Percentiles rank a stretch among this genome's conserved stretches.
These are phyloP conservation scores for Dovyalis caffra DNA, from an alignment of 345 rosid species.

Conservation along the genomic window DNA sequence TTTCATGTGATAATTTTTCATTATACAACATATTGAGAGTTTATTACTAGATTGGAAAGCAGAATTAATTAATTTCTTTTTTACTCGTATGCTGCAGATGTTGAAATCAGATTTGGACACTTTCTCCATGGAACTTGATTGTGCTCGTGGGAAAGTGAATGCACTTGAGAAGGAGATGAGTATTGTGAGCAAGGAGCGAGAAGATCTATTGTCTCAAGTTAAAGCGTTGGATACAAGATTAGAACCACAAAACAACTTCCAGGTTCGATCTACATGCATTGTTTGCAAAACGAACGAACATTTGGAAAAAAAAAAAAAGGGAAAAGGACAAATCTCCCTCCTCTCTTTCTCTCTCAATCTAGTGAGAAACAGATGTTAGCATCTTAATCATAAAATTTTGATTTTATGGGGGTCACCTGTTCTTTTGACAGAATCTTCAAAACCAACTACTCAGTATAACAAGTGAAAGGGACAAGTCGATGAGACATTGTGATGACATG, in stretches of 20 bases:
- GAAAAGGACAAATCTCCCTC: no score
- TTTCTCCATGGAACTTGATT: slow-evolving; percentile 42
- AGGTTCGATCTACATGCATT: slow-evolving; percentile 35
- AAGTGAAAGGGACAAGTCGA: slow-evolving; percentile 38
- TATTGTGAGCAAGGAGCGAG: slow-evolving; percentile 44
- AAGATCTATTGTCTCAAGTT: slow-evolving; percentile 33
- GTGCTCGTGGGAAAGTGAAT: slow-evolving; percentile 33
- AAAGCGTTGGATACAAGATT: slow-evolving; percentile 27
- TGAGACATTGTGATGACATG: slow-evolving; percentile 20
- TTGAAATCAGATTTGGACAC: slow-evolving; percentile 37
- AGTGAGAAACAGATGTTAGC: no score
- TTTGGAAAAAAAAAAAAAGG: no score
- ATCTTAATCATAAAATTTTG: no score
- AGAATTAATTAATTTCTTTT: not conserved
- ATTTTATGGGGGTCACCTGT: no score
- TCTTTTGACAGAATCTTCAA: slow-evolving; percentile 31
- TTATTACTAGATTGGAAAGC: not conserved
- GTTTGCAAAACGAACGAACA: no score
- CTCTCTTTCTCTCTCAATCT: not conserved
- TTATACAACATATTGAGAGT: not conserved
- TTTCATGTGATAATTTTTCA: slow-evolving; percentile 8
- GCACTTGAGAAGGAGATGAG: slow-evolving; percentile 40
- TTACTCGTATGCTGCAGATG: slow-evolving; percentile 20
- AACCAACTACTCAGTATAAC: slow-evolving; percentile 28
- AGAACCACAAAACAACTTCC: slow-evolving; percentile 26